Percentiles rank a stretch among this genome's conserved stretches.
Evolutionary conservation across 1,139 yeast genomes (phyloP).

Genomic region (Chernovozyma sophiae-reginae): DNA sequence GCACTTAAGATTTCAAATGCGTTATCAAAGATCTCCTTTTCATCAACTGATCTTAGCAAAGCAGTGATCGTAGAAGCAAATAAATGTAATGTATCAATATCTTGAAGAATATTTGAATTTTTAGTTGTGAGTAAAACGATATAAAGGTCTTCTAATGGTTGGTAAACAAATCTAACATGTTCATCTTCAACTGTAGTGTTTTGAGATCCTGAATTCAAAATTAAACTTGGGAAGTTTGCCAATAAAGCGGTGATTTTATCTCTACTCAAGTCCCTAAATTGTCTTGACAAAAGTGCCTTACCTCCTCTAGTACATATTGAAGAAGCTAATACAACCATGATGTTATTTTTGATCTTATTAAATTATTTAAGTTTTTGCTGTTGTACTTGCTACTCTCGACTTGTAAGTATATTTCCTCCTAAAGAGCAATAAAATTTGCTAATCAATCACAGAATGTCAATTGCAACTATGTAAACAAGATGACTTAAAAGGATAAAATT

Average conservation of each 20-base stretch:
- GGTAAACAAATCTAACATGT: constrained; percentile 88
- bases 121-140: constrained; percentile 89
- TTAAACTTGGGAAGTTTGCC: constrained; percentile 80
- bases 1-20: constrained; percentile 90
- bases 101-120: constrained; percentile 89
- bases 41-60: constrained; percentile 70
- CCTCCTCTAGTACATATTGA: constrained; percentile 95
- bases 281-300: constrained; percentile 88
- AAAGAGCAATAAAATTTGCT: too few species aligned
- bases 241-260: constrained; percentile 84
- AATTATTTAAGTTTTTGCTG: too few species aligned
- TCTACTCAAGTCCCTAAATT: constrained; percentile 79
- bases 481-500: too few species aligned
- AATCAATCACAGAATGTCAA: too few species aligned
- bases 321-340: constrained; percentile 71
- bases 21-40: constrained; percentile 74
- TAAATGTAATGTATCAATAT: constrained; percentile 85
- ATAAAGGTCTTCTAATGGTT: constrained; percentile 91
- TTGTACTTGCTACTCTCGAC: too few species aligned
- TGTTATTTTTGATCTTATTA: background rate
- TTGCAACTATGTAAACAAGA: too few species aligned
- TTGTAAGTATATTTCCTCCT: too few species aligned
- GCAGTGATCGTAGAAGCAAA: constrained; percentile 80
- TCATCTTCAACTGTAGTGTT: constrained; percentile 96
- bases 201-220: constrained; percentile 69